Base-by-base conservation (phyloP, 345 rosid species). In the Aquilaria yunnanensis region DNA sequence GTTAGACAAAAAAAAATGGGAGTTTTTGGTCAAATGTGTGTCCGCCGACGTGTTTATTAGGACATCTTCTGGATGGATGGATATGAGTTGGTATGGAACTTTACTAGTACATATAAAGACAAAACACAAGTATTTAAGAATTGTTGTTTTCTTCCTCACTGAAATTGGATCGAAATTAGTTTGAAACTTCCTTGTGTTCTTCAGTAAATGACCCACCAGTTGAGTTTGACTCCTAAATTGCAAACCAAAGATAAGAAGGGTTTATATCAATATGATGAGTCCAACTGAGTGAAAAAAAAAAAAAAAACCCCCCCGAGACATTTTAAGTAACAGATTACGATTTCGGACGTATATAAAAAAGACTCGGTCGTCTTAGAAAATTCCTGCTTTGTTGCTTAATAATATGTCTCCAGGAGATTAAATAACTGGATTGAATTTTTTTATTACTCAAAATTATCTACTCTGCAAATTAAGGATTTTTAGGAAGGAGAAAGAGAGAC, bases 121-220 rank as follows among this genome's bases (percentile, higher is more conserved):
- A 51, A 14, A 6, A n/a, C 9, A 2, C 2, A 51, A 13, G 23
- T 23, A 23, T 23, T 23, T 23, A 59, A 43, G 9, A 43, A 9
- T 46, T 59, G 45, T 59, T 2, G 13, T 46, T 59, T 37, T 46
- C 14, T 29, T 13, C 16, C 10, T 56, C 32, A 8, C 52, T 16
- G 32, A 52, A 13, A 52, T 30, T 56, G 41, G 50, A 32, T 43
- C 0, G 60, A 45, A 48, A 46, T 3, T 6, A 23, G 14, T 37
- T 37, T 32, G 80, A 71, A 76, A 61, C 78, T 66, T 76, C 71
- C 68, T 59, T 49, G 74, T 51, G 37, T 62, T 70, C 63, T 65
- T 65, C 66, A 16, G 6, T 10, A 16, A 47, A 29, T 14, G 72
- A 45, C 71, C 78, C 76, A 32, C 64, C 43, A 30, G 76, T 71